phyloP scores from a whole-genome alignment of 1,284 basidiomycete species.

The Apiotrichum sp. region DNA sequence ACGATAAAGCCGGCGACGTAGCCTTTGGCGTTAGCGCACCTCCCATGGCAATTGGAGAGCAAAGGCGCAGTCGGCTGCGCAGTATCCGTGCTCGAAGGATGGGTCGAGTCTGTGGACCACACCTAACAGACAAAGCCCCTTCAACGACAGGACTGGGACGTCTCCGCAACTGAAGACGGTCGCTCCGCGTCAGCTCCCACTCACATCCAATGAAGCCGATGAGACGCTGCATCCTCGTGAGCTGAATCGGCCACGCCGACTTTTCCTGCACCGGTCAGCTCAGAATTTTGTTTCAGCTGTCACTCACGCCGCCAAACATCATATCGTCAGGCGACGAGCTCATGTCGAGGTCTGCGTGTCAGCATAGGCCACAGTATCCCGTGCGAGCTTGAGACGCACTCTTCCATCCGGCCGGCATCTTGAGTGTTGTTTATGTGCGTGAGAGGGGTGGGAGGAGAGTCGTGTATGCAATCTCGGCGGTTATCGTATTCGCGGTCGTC shows the following conservation, averaged over 20 bases:
- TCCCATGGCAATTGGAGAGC: not conserved
- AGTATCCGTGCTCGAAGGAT: not conserved
- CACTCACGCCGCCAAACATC: slow-evolving; percentile 40
- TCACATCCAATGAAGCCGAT: slow-evolving; percentile 77
- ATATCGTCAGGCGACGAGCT: slow-evolving; percentile 32
- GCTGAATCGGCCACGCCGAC: slow-evolving; percentile 70
- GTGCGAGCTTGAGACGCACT: slow-evolving; percentile 19
- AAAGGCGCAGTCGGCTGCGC: not conserved
- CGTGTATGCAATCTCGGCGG: not conserved
- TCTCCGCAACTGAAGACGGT: too few species aligned
- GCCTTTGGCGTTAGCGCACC: slow-evolving; percentile 37
- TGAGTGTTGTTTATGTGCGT: not conserved
- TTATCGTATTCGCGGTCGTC: not conserved
- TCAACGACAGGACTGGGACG: too few species aligned
- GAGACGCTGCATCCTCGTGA: slow-evolving; percentile 70
- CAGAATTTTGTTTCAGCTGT: not conserved
- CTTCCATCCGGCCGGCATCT: slow-evolving; percentile 25
- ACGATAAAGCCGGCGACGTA: slow-evolving; percentile 64
- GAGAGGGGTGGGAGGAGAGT: not conserved
- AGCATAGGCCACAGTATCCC: not conserved
- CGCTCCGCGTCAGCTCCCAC: slow-evolving; percentile 26
- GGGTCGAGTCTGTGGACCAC: too few species aligned
- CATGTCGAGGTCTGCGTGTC: slow-evolving; percentile 12
- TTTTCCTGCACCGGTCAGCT: slow-evolving; percentile 48
- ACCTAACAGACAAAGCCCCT: too few species aligned